A percentile compares a stretch with the other conserved stretches of the same genome.
Conservation (phyloP, 257 asterid species). For the Agastache rugosa region DNA sequence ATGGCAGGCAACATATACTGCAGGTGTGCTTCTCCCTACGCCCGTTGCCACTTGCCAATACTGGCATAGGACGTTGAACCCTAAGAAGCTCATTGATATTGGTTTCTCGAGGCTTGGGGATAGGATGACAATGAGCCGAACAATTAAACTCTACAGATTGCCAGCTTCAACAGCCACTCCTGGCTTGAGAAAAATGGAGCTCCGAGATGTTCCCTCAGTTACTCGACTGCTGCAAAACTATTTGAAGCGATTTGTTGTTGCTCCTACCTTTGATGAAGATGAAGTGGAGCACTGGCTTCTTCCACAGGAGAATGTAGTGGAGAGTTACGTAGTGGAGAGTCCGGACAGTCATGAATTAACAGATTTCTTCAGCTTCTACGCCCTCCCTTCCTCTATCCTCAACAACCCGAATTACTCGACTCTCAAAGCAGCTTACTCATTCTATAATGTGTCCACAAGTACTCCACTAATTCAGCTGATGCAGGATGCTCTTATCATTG, state of each 20-base stretch:
- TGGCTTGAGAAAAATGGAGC: slow-evolving; percentile 60
- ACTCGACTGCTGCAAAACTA: slow-evolving; percentile 47
- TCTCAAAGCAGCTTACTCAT: slow-evolving; percentile 58
- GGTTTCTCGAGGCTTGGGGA: slow-evolving; percentile 63
- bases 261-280: slow-evolving; percentile 55
- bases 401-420: slow-evolving; percentile 46
- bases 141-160: slow-evolving; percentile 51
- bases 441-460: slow-evolving; percentile 52
- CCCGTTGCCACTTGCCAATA: slow-evolving; percentile 53
- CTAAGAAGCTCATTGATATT: slow-evolving; percentile 60
- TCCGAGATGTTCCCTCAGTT: slow-evolving; percentile 53
- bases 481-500: slow-evolving; percentile 56
- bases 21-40: slow-evolving; percentile 59
- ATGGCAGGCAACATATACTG: slow-evolving; percentile 67
- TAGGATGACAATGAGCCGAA: slow-evolving; percentile 65
- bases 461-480: slow-evolving; percentile 50
- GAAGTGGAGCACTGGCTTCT: slow-evolving; percentile 65
- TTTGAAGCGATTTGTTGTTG: slow-evolving; percentile 47
- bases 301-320: slow-evolving; percentile 55
- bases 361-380: slow-evolving; percentile 58
- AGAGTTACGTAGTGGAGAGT: slow-evolving; percentile 60
- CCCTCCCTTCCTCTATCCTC: slow-evolving; percentile 54
- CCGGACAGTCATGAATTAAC: slow-evolving; percentile 49
- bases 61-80: slow-evolving; percentile 60
- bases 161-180: slow-evolving; percentile 46